Evolutionary conservation across 2,329 filamentous ascomycete genomes (phyloP).

Genomic region (Colletotrichum higginsianum): DNA sequence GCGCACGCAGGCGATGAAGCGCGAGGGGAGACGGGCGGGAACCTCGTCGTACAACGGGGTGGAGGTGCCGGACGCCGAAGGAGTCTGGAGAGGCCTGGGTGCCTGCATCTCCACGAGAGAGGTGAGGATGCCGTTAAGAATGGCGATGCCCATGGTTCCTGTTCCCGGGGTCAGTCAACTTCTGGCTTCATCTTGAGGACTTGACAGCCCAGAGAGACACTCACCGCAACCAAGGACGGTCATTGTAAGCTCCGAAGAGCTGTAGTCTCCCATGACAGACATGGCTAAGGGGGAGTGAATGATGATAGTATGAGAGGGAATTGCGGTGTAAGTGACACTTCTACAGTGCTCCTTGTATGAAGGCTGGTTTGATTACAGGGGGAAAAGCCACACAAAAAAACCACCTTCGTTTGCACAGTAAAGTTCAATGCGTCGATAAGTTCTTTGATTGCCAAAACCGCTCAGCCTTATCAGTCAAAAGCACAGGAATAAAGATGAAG

Average conservation of each 20-base stretch:
- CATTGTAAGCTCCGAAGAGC: slow-evolving; percentile 74
- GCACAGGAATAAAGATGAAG: not conserved
- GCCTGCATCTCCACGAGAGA: slow-evolving; percentile 71
- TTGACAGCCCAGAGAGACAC: slow-evolving; percentile 44
- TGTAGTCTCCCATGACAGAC: slow-evolving; percentile 53
- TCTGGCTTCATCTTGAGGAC: not conserved
- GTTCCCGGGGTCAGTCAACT: slow-evolving; percentile 41
- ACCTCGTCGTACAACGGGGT: slow-evolving; percentile 61
- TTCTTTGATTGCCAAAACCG: not conserved
- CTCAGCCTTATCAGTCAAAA: not conserved
- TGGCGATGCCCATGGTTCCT: slow-evolving; percentile 90
- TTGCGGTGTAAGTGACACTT: slow-evolving; percentile 35
- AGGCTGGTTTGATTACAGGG: not conserved
- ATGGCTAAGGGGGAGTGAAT: slow-evolving; percentile 44
- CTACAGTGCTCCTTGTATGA: not conserved
- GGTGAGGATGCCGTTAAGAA: slow-evolving; percentile 83
- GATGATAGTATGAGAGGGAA: not conserved
- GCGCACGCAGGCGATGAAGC: slow-evolving; percentile 86
- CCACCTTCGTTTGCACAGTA: not conserved
- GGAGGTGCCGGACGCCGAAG: slow-evolving; percentile 54
- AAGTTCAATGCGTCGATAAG: not conserved
- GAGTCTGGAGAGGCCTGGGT: slow-evolving; percentile 61
- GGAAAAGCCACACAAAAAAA: not conserved
- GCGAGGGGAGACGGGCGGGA: slow-evolving; percentile 74
- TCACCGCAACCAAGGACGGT: slow-evolving; percentile 86